Percentiles rank a stretch among this genome's conserved stretches.
phyloP scores from a whole-genome alignment of 495 filamentous ascomycete species.

The Schizothecium vesticola region DNA sequence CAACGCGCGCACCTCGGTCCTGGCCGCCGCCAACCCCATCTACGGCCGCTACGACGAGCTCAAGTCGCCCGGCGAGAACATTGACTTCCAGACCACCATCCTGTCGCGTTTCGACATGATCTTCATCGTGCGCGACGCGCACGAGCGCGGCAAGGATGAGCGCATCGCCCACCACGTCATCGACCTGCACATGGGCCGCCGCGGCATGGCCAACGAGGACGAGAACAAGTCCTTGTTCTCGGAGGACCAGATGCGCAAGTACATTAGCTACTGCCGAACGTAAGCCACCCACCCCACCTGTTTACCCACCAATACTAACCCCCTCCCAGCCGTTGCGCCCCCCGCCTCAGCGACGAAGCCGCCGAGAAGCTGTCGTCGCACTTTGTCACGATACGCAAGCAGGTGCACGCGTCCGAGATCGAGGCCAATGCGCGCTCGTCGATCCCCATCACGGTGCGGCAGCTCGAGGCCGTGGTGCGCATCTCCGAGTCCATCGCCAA shows the following conservation, averaged over 20 bases:
- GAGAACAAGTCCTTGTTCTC: slow-evolving; percentile 83
- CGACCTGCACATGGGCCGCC: slow-evolving; percentile 92
- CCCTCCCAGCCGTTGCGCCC: slow-evolving; percentile 70
- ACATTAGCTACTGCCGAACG: slow-evolving; percentile 95
- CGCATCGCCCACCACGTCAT: slow-evolving; percentile 95
- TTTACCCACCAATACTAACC: background rate
- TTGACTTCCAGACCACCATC: slow-evolving; percentile 99
- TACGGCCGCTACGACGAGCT: slow-evolving; percentile 98
- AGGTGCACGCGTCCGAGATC: slow-evolving; percentile 85
- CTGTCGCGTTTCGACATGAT: slow-evolving; percentile 99
- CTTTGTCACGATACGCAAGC: slow-evolving; percentile 92
- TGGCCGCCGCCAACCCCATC: slow-evolving; percentile 95
- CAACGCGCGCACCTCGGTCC: slow-evolving; percentile 89
- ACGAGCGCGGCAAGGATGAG: slow-evolving; percentile 85
- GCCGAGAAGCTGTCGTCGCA: slow-evolving; percentile 95
- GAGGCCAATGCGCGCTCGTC: slow-evolving; percentile 80
- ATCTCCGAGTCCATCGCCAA: slow-evolving; percentile 97
- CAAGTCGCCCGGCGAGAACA: slow-evolving; percentile 96
- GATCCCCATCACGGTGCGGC: slow-evolving; percentile 96
- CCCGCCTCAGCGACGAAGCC: slow-evolving; percentile 84
- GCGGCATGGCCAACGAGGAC: slow-evolving; percentile 44
- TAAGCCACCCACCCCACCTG: slow-evolving; percentile 12
- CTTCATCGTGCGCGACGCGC: slow-evolving; percentile 96
- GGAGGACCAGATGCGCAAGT: slow-evolving; percentile 95
- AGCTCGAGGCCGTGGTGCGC: slow-evolving; percentile 93